These are phyloP conservation scores for Daldinia grandis DNA, from an alignment of 495 filamentous ascomycete species.

Conservation along the genomic window DNA sequence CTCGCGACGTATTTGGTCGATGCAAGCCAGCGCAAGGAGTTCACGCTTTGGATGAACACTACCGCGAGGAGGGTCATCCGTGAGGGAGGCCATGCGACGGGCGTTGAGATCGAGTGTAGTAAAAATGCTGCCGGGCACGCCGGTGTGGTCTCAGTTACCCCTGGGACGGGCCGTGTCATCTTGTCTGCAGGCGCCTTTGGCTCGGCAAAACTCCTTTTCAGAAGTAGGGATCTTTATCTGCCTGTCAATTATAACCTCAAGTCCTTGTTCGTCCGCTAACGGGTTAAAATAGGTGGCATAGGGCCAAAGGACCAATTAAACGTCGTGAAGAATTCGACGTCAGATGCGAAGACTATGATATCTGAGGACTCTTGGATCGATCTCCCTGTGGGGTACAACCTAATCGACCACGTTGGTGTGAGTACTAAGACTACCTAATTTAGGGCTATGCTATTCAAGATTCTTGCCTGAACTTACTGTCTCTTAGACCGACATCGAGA, in stretches of 20 bases:
- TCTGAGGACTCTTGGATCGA: slow-evolving; percentile 64
- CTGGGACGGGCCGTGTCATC: slow-evolving; percentile 65
- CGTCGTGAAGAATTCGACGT: slow-evolving; percentile 55
- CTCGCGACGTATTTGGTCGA: slow-evolving; percentile 69
- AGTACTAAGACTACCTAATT: slow-evolving; percentile 10
- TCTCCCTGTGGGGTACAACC: slow-evolving; percentile 69
- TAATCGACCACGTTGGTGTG: slow-evolving; percentile 68
- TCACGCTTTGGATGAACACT: slow-evolving; percentile 67
- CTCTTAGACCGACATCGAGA: slow-evolving; percentile 59
- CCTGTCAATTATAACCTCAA: neutral
- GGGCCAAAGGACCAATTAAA: slow-evolving; percentile 61
- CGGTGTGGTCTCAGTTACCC: slow-evolving; percentile 62
- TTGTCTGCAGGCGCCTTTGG: slow-evolving; percentile 69
- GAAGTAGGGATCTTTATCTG: slow-evolving; percentile 20
- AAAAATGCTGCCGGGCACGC: slow-evolving; percentile 54
- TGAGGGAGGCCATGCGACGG: slow-evolving; percentile 61
- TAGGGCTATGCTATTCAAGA: neutral
- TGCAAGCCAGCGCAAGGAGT: slow-evolving; percentile 63
- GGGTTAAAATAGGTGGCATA: slow-evolving; percentile 55
- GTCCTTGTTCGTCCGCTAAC: neutral
- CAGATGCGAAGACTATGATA: slow-evolving; percentile 55
- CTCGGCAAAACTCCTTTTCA: slow-evolving; percentile 66
- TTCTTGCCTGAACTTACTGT: neutral
- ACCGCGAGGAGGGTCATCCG: slow-evolving; percentile 67
- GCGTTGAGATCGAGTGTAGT: slow-evolving; percentile 65